Base-by-base conservation (phyloP, 306 rosid species). In the Castanea mollissima region DNA sequence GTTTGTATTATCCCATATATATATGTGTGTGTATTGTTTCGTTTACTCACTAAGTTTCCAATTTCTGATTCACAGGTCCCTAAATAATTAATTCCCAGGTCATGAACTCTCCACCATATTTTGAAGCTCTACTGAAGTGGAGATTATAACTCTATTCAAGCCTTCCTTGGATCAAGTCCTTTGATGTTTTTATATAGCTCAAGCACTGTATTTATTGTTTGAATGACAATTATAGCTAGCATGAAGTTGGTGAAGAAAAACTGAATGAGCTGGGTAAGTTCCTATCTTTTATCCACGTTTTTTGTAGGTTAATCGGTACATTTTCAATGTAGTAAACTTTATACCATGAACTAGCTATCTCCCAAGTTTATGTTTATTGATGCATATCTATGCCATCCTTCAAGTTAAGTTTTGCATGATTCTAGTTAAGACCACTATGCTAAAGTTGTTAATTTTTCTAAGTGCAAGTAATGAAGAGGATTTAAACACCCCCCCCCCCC, bases 241-340 rank as follows among this genome's bases (percentile, higher is more conserved):
- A 38, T 71, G 75, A 71, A 71, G 75, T 71, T 71, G 31, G 31
- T 16, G 58, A 21, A 49, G 75, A 6, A 71, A 52, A 71, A 71
- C 58, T 18, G 7, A 49, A 51, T n/a, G 58, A 46, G 51, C 56
- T 44, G 75, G 65, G 75, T 71, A 51, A 71, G 75, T 71, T 51
- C 72, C 27, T 68, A 25, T 68, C 41, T n/a, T 68, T 68, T 38
- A n/a, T 19, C 18, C 52, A 19, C 51, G 72, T 35, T 34, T 68
- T 19, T 68, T 68, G 49, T 15, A 63, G 5, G 32, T 29, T 5
- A 59, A 63, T 29, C 5, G 19, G 23, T 12, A 15, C 41, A 2
- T 27, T 62, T 14, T 23, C 31, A 64, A 31, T 64, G 70, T 27
- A 11, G 54, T 49, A 12, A 49, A 64, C 44, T 6, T 29, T 32